Conservation (phyloP, 352 stramenopile genomes). For the Poterioochromonas sp. region DNA sequence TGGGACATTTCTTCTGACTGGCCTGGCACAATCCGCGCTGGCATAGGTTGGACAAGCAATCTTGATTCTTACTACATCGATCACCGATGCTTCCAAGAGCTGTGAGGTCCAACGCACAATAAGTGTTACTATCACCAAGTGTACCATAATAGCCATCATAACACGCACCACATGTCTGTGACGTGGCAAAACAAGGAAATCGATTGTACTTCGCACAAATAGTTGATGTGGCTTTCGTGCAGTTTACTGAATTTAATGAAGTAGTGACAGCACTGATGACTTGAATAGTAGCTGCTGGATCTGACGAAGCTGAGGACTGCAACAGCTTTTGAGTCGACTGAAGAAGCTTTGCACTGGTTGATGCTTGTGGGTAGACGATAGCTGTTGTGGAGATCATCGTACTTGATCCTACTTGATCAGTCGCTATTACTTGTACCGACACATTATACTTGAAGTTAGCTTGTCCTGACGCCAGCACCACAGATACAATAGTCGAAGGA, state of each 20-base stretch:
- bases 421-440: too few species aligned
- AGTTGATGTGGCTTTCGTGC: not conserved
- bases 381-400: too few species aligned
- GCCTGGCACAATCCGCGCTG: not conserved
- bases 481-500: too few species aligned
- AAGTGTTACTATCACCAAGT: not conserved
- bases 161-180: slow-evolving; percentile 28
- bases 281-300: not conserved
- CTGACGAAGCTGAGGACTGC: too few species aligned
- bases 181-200: not conserved
- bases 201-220: slow-evolving; percentile 17
- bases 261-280: not conserved
- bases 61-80: not conserved
- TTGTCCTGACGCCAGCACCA: too few species aligned
- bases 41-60: slow-evolving; percentile 5
- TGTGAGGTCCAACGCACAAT: not conserved
- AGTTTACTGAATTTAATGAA: slow-evolving; percentile 29
- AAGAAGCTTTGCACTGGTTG: too few species aligned
- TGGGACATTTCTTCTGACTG: not conserved
- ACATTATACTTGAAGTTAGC: too few species aligned
- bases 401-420: too few species aligned
- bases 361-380: too few species aligned
- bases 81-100: not conserved
- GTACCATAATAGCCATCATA: not conserved
- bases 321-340: too few species aligned